These are phyloP conservation scores for Alternaria dauci DNA, from an alignment of 2,329 filamentous ascomycete species.

Conservation along the genomic window DNA sequence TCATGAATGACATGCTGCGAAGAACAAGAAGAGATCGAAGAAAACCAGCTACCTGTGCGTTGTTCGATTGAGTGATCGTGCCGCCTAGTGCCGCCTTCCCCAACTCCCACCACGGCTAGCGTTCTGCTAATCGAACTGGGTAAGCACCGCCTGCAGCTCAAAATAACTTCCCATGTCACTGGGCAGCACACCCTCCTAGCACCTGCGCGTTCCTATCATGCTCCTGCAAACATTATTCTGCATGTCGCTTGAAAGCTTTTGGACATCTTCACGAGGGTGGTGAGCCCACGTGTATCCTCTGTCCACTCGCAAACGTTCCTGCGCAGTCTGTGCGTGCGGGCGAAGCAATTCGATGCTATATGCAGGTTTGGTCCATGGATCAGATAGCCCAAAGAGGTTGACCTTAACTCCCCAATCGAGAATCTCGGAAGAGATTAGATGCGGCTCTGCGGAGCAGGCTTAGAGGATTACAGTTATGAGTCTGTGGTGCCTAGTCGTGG, in stretches of 20 bases:
- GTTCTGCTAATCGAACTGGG: not conserved
- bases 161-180: conserved; percentile 1
- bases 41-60: not conserved
- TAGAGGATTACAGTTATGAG: not conserved
- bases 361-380: conserved; percentile 1
- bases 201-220: not conserved
- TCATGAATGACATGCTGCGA: not conserved
- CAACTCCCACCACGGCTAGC: not conserved
- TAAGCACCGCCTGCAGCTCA: not conserved
- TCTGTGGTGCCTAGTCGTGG: not conserved
- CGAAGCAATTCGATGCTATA: not conserved
- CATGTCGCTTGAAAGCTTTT: not conserved
- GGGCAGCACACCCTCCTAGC: not conserved
- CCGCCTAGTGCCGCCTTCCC: not conserved
- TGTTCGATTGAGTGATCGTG: not conserved
- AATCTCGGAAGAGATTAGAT: not conserved
- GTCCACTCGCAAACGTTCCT: not conserved
- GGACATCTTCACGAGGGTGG: not conserved
- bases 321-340: not conserved
- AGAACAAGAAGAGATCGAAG: not conserved
- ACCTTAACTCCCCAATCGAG: not conserved
- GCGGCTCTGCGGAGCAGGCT: not conserved
- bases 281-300: not conserved
- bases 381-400: not conserved
- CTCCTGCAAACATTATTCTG: not conserved